Evolutionary conservation across 2,329 filamentous ascomycete species (phyloP), one percentile per base, ranked within the genome.

Genomic region (Ceratocystiopsis minuta): DNA sequence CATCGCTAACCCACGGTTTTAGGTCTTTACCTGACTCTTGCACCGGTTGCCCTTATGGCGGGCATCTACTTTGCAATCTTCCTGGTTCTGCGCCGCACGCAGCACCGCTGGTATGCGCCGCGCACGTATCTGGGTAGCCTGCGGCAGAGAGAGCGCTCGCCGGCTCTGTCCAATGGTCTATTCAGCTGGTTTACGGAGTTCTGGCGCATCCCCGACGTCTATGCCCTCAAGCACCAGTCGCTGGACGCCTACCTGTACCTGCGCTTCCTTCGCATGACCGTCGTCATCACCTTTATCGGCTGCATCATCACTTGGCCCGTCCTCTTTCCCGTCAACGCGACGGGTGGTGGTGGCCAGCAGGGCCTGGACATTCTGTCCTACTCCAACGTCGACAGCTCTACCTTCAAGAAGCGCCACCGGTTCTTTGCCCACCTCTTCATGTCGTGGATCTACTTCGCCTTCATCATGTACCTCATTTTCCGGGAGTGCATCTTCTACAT

Each of bases 401-500:
- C 57, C 12, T 56, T 61, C 13, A 59, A 68, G 37, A 63, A 66
- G 48, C 68, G 68, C 47, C 75, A 74, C 55, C 75, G 75, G 49
- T 79, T 83, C 57, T 95, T 80, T 57, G 88, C 86, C 0, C 85
- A 94, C 56, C 72, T 73, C n/a, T 70, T 83, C 41, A 65, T 86
- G 41, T 76, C 78, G 1, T 94, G 84, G 75, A 59, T 87, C 39
- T 96, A 84, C 61, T 86, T 81, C 58, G 74, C 73, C 37, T 96
- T 96, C 55, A 69, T 96, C 49, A 79, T 96, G 58, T 90, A 83
- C 60, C 81, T 85, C 51, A 75, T 98, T 43, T 86, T 85, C 34
- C 76, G 90, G 48, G 90, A 98, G 60, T 78, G 78, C 54, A 79
- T 98, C 53, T 96, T 80, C 70, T 93, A 86, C 60, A 85, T 96